phyloP scores from a whole-genome alignment of 2,329 filamentous ascomycete genomes.

The Cucurbitaria berberidis region DNA sequence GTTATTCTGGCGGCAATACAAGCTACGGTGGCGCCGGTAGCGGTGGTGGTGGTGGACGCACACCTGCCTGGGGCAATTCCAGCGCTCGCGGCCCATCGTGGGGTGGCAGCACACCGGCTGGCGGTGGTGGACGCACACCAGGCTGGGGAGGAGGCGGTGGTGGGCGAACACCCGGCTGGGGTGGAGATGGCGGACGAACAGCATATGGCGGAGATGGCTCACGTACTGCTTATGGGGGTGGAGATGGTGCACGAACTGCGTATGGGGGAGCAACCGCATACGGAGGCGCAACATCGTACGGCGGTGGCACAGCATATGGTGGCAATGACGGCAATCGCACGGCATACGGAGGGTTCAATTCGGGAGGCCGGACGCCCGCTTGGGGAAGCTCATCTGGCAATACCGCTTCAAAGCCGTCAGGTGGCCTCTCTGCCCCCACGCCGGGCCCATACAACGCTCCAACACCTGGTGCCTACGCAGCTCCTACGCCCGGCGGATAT shows the following conservation, averaged over 20 bases:
- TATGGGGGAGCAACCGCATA: constrained; percentile 72
- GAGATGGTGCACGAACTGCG: constrained; percentile 50
- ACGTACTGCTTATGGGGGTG: constrained; percentile 51
- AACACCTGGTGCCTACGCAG: constrained; percentile 46
- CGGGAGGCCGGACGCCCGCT: constrained; percentile 56
- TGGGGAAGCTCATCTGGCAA: constrained; percentile 63
- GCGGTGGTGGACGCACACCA: constrained; percentile 46
- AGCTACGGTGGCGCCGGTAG: constrained; percentile 51
- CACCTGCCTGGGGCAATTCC: constrained; percentile 43
- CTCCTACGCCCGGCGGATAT: constrained; percentile 44
- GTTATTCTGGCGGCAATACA: constrained; percentile 44
- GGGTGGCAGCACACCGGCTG: constrained; percentile 50
- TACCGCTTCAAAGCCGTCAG: constrained; percentile 31
- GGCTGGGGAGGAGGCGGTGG: constrained; percentile 54
- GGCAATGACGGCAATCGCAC: constrained; percentile 49
- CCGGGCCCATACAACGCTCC: constrained; percentile 45
- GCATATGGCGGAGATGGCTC: constrained; percentile 46
- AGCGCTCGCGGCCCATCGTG: constrained; percentile 59
- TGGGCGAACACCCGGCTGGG: constrained; percentile 55
- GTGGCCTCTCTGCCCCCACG: constrained; percentile 38
- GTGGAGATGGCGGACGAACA: constrained; percentile 52
- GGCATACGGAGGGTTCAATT: constrained; percentile 58
- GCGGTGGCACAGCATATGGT: constrained; percentile 51
- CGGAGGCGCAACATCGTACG: constrained; percentile 74
- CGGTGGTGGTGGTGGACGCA: constrained; percentile 48